Evolutionary conservation across 192 early-diverging fungal species (phyloP).

Genomic region (Chytriomyces sp.): DNA sequence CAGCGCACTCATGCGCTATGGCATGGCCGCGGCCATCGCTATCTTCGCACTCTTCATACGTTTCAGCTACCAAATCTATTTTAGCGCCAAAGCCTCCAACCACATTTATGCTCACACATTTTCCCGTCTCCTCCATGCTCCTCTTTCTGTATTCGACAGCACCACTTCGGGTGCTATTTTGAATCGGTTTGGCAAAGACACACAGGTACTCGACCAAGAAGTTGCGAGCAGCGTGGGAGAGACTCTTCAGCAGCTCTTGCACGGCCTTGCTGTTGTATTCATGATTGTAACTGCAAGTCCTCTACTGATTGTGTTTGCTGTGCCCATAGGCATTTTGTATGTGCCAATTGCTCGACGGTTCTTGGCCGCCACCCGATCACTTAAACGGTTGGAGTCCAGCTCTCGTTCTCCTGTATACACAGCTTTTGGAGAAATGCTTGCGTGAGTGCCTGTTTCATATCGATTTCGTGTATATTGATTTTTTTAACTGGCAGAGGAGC

Average conservation of each 20-base stretch:
- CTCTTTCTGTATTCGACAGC: slow-evolving; percentile 46
- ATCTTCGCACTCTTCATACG: slow-evolving; percentile 12
- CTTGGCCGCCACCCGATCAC: slow-evolving; percentile 25
- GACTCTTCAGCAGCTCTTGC: slow-evolving; percentile 28
- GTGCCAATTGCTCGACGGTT: slow-evolving; percentile 75
- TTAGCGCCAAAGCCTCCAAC: slow-evolving; percentile 31
- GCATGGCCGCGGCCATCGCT: not conserved
- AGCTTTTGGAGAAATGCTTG: slow-evolving; percentile 31
- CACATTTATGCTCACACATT: slow-evolving; percentile 38
- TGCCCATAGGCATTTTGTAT: slow-evolving; percentile 53
- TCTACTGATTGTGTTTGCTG: slow-evolving; percentile 9
- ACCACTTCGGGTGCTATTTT: slow-evolving; percentile 49
- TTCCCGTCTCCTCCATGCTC: slow-evolving; percentile 36
- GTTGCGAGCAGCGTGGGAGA: slow-evolving; percentile 31
- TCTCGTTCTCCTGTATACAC: slow-evolving; percentile 67
- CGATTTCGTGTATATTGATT: not conserved
- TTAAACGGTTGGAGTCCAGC: slow-evolving; percentile 69
- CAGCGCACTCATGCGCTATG: slow-evolving; percentile 5
- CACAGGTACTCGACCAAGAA: slow-evolving; percentile 57
- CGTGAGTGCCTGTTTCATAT: slow-evolving; percentile 14
- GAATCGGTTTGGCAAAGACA: slow-evolving; percentile 90
- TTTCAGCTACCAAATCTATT: slow-evolving; percentile 24
- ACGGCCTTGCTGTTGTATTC: slow-evolving; percentile 9
- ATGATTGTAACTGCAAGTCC: slow-evolving; percentile 29
- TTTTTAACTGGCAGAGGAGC: slow-evolving; percentile 23